A percentile compares a stretch with the other conserved stretches of the same genome.
These are phyloP conservation scores for Picochlorum costavermella DNA, from an alignment of 139 green algal species.

Conservation along the genomic window DNA sequence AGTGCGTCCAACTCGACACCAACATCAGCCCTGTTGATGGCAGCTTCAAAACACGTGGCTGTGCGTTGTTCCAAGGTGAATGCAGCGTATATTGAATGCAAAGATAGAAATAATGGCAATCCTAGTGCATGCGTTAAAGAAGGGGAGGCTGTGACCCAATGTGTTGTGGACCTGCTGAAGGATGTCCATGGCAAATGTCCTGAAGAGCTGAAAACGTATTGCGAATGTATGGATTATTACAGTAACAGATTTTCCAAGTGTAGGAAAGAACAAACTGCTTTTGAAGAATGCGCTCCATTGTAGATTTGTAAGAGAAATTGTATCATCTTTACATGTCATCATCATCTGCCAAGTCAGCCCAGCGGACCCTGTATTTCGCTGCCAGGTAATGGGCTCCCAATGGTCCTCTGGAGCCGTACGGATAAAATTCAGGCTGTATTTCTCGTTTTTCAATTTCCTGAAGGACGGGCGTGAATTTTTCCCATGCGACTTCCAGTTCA, in stretches of 20 bases:
- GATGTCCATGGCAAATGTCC: constrained; percentile 42
- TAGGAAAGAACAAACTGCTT: constrained; percentile 43
- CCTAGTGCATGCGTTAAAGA: constrained; percentile 40
- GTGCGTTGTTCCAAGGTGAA: constrained; percentile 38
- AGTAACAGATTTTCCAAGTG: constrained; percentile 53
- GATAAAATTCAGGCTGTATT: constrained; percentile 90
- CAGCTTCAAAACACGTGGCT: constrained; percentile 54
- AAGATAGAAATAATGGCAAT: constrained; percentile 40
- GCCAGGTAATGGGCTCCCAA: constrained; percentile 96
- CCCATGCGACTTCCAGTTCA: constrained; percentile 92
- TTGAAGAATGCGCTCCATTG: constrained; percentile 23
- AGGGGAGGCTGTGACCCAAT: constrained; percentile 49
- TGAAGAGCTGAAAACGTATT: constrained; percentile 45
- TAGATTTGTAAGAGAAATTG: background rate
- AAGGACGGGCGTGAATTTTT: constrained; percentile 92
- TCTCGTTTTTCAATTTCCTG: constrained; percentile 53
- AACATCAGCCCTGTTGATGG: constrained; percentile 47
- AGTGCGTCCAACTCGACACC: constrained; percentile 22
- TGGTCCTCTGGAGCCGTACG: constrained; percentile 90
- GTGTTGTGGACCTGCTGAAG: constrained; percentile 50
- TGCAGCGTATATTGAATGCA: constrained; percentile 48
- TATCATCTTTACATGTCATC: constrained; percentile 1
- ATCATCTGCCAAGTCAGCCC: constrained; percentile 68
- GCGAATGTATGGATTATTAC: constrained; percentile 63
- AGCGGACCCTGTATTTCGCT: constrained; percentile 90